A percentile compares a stretch with the other conserved stretches of the same genome.
phyloP scores from a whole-genome alignment of 495 filamentous ascomycete genomes.

The Hypoxylon lenormandii region DNA sequence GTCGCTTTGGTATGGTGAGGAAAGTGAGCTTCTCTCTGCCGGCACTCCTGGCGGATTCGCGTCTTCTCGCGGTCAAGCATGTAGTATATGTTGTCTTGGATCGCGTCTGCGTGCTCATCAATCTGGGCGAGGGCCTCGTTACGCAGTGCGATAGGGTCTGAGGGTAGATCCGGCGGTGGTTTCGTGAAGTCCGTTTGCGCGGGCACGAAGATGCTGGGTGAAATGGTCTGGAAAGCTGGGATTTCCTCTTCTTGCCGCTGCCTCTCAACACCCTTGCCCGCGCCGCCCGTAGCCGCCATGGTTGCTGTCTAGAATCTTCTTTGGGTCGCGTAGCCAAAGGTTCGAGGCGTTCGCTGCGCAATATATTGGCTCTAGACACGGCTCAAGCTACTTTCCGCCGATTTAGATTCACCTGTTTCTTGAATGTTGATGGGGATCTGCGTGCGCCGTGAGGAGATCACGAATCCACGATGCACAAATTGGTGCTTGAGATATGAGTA shows the following conservation, averaged over 20 bases:
- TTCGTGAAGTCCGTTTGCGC: conserved; percentile 53
- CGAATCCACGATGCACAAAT: no score
- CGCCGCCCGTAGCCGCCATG: conserved; percentile 6
- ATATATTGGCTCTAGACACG: no score
- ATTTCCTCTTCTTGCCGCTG: conserved; percentile 46
- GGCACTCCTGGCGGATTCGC: conserved; percentile 46
- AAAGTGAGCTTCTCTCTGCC: conserved; percentile 23
- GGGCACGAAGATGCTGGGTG: conserved; percentile 60
- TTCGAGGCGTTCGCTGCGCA: background rate
- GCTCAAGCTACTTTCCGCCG: conserved; percentile 28
- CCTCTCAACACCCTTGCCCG: background rate
- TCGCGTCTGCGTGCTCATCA: conserved; percentile 55
- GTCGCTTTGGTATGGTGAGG: background rate
- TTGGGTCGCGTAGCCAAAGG: background rate
- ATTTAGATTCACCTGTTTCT: no score
- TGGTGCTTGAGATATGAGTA: no score
- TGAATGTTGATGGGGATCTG: no score
- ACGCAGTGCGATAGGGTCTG: conserved; percentile 51
- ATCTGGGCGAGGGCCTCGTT: conserved; percentile 55
- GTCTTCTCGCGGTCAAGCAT: conserved; percentile 57
- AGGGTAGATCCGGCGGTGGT: conserved; percentile 40
- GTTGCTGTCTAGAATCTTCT: conserved; percentile 2
- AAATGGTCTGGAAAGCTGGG: conserved; percentile 50
- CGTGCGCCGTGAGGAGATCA: no score
- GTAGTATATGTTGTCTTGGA: conserved; percentile 58